Evolutionary conservation across 2,329 filamentous ascomycete genomes (phyloP), one percentile per base, ranked within the genome.

Genomic region (Cordyceps fumosorosea): DNA sequence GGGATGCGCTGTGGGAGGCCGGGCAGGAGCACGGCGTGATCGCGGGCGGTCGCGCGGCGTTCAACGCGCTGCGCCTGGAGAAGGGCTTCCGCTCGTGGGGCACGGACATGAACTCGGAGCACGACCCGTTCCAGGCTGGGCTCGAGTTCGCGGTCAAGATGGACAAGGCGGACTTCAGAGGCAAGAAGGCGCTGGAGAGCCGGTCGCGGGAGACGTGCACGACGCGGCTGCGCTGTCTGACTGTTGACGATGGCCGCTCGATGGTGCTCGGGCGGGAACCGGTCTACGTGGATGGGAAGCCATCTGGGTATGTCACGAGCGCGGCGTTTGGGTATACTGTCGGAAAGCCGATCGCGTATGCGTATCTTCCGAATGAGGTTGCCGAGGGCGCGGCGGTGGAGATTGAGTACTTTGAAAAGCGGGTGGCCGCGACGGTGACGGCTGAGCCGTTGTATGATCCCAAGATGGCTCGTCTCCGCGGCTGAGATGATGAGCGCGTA

Each of bases 181-280:
- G 85, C 0, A 76, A 80, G 54, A 70, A 71, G 5, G 82, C 83
- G 0, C 67, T 87, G 10, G 71, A 77, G 64, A 72, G 72, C 0
- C 74, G 74, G 0, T 75, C 78, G 0, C 74, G 71, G 5, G 69
- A 77, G 34, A 72, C 73, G 2, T 67, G 68, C 0, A 65, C 69
- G 0, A 72, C 73, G 22, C 65, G 75, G 57, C 66, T 82, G 5
- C 77, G 81, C 1, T 83, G 81, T 61, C 69, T 88, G 2, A 81
- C 78, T 0, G 67, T 87, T 34, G 77, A 86, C 47, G 83, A 88
- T 63, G 80, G 81, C 0, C 71, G 69, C 5, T 86, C 84, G 0
- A 74, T 87, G 65, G 77, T 86, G 0, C 70, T 88, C 1, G 84
- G 84, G 6, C 87, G 87, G 67, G 85, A 88, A 68, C 85, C 85